These are phyloP conservation scores for Pseudogymnoascus verrucosus DNA, from an alignment of 2,329 filamentous ascomycete genomes.

Conservation along the genomic window DNA sequence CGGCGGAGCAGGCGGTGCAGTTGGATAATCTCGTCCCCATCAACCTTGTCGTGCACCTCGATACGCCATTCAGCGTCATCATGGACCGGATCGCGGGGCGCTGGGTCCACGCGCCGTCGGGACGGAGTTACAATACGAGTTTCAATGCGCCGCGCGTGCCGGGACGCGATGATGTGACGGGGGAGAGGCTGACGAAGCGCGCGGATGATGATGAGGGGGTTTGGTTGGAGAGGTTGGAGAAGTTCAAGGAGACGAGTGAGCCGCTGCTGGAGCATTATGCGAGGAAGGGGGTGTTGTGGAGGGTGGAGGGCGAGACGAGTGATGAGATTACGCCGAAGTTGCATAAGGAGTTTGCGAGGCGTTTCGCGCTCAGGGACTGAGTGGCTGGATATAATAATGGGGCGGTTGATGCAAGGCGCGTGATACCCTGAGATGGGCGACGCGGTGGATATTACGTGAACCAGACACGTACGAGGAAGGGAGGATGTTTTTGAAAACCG, in stretches of 20 bases:
- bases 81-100: constrained; percentile 83
- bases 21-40: constrained; percentile 83
- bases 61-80: constrained; percentile 79
- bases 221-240: constrained; percentile 70
- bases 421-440: not conserved
- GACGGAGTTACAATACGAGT: constrained; percentile 87
- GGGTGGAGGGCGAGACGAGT: constrained; percentile 79
- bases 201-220: constrained; percentile 81
- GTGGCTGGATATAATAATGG: not conserved
- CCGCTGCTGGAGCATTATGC: constrained; percentile 86
- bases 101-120: constrained; percentile 88
- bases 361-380: constrained; percentile 45
- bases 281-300: constrained; percentile 72
- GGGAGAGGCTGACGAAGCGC: constrained; percentile 73
- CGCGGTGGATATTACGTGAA: not conserved
- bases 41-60: constrained; percentile 82
- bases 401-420: not conserved
- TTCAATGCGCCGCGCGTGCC: constrained; percentile 79
- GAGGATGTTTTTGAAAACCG: not conserved
- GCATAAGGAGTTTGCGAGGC: constrained; percentile 69
- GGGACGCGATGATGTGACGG: constrained; percentile 83
- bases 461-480: not conserved
- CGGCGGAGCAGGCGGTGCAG: constrained; percentile 66
- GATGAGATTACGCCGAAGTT: constrained; percentile 94
- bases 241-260: constrained; percentile 81